Evolutionary conservation across 176 grass and related monocot species (phyloP).

Genomic region (Paspalum notatum): DNA sequence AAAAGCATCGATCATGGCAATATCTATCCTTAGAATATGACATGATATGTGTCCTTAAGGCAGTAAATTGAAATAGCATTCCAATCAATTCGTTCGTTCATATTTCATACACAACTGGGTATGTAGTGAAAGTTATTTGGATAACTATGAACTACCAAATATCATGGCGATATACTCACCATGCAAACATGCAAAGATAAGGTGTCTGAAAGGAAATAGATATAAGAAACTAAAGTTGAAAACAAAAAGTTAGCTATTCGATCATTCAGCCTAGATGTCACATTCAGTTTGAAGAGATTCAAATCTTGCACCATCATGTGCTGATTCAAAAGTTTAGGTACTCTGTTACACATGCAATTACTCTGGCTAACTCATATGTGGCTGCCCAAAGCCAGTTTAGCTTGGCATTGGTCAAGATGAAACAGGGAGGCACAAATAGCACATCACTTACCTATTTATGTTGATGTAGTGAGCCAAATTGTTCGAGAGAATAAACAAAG

Average conservation of each 20-base stretch:
- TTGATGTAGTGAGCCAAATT: constrained; percentile 93
- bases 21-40: not conserved
- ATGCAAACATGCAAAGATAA: not conserved
- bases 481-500: constrained; percentile 84
- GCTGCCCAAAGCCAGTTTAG: constrained; percentile 15
- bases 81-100: not conserved
- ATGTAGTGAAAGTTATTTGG: not conserved
- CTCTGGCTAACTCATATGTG: not conserved
- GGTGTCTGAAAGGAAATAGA: not conserved
- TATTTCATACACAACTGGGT: not conserved
- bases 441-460: constrained; percentile 75
- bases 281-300: constrained; percentile 7
- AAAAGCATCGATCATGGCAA: not conserved
- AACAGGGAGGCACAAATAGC: not conserved
- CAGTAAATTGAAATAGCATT: constrained; percentile 4
- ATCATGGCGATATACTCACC: not conserved
- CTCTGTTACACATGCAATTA: not conserved
- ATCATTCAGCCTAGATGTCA: not conserved
- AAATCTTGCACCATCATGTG: not conserved
- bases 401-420: constrained; percentile 9
- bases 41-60: not conserved
- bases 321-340: constrained; percentile 4
- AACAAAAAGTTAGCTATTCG: not conserved
- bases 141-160: not conserved
- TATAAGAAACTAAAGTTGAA: not conserved